phyloP scores from a whole-genome alignment of 176 grass and related monocot genomes.

The Lolium rigidum region DNA sequence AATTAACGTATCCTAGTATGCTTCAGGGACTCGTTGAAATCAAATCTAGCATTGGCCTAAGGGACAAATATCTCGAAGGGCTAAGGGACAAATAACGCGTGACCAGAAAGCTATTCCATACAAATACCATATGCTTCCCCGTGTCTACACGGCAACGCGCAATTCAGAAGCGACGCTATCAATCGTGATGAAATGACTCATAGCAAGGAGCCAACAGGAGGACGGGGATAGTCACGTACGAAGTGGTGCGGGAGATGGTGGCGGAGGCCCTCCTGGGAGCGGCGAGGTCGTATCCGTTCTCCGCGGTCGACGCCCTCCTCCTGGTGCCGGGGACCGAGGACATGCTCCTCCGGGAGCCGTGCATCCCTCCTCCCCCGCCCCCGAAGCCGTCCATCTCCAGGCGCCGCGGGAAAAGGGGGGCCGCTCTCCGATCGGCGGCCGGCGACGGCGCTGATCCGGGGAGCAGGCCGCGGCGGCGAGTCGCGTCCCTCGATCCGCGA shows the following conservation, averaged over 20 bases:
- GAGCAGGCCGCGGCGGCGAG: background rate
- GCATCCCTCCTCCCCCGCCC: constrained; percentile 50
- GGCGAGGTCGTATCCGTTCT: constrained; percentile 55
- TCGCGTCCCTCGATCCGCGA: constrained; percentile 35
- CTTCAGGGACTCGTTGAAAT: background rate
- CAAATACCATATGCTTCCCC: background rate
- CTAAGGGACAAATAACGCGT: no score
- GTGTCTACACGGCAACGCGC: background rate
- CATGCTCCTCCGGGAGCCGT: constrained; percentile 54
- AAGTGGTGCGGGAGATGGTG: constrained; percentile 52
- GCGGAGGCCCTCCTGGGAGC: constrained; percentile 48
- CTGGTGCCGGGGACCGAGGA: constrained; percentile 41
- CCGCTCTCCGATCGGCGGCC: constrained; percentile 34
- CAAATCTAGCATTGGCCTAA: constrained; percentile 19
- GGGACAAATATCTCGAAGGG: background rate
- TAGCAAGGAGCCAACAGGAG: background rate
- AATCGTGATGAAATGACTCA: background rate
- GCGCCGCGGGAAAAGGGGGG: constrained; percentile 20
- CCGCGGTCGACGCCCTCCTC: constrained; percentile 49
- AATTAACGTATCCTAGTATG: background rate
- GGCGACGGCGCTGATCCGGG: constrained; percentile 39
- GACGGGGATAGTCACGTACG: constrained; percentile 42
- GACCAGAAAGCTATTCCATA: background rate
- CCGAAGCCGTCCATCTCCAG: constrained; percentile 66
- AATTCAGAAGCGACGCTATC: background rate